Evolutionary conservation across 371 early-diverging fungal genomes (phyloP).

Genomic region (Circinella minor): DNA sequence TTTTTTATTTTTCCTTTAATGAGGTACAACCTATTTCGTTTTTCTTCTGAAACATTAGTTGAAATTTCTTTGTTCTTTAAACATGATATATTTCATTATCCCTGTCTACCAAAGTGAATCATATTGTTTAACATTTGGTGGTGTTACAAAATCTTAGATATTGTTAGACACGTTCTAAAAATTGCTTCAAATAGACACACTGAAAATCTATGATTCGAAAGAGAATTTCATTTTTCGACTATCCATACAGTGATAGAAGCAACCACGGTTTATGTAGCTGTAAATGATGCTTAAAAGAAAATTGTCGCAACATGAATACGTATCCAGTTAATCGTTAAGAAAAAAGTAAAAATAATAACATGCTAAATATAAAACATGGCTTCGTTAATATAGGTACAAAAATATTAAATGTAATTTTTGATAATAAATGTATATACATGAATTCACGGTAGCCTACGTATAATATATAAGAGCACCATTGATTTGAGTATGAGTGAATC

Average conservation of each 20-base stretch:
- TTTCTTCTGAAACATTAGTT: too few relatives aligned
- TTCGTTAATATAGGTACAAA: constrained; percentile 65
- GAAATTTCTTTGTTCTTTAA: too few relatives aligned
- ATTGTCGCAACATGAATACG: constrained; percentile 40
- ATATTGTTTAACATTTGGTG: constrained; percentile 33
- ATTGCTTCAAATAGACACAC: constrained; percentile 68
- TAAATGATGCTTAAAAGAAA: constrained; percentile 31
- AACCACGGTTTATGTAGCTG: constrained; percentile 61
- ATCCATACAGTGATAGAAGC: constrained; percentile 75
- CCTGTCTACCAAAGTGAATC: constrained; percentile 51
- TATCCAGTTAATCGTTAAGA: neutral
- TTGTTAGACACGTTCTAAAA: constrained; percentile 25
- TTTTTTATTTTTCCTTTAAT: too few relatives aligned
- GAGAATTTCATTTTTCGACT: constrained; percentile 64
- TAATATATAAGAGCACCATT: neutral
- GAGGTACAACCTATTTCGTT: too few relatives aligned
- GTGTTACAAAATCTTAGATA: constrained; percentile 31
- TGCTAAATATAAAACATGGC: constrained; percentile 45
- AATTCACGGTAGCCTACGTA: constrained; percentile 38
- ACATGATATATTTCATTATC: constrained; percentile 25
- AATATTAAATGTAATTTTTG: constrained; percentile 43
- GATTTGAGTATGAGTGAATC: too few relatives aligned
- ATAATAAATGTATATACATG: constrained; percentile 32
- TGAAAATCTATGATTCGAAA: constrained; percentile 76
- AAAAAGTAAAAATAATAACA: neutral